These are phyloP conservation scores for Phytophthora colocasiae DNA, from an alignment of 352 stramenopile species.

Conservation along the genomic window DNA sequence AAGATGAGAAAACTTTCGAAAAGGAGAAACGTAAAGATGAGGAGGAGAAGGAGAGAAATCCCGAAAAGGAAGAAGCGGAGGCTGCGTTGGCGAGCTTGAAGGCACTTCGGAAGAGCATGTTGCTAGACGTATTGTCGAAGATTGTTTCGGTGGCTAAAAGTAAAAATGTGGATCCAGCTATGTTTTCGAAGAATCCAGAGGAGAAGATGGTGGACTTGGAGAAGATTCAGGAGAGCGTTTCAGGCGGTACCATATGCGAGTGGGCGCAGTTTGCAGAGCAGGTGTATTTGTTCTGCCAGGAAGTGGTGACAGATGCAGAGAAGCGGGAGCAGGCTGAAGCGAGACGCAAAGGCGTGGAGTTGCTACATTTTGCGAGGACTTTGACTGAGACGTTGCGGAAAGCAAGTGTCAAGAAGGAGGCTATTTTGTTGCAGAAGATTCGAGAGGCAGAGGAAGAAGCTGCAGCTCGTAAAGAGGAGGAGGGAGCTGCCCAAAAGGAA, in stretches of 20 bases:
- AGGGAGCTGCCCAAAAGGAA: slow-evolving; percentile 9
- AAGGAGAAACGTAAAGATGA: slow-evolving; percentile 3
- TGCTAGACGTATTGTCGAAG: slow-evolving; percentile 84
- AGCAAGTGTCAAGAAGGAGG: slow-evolving; percentile 74
- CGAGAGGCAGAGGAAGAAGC: slow-evolving; percentile 27
- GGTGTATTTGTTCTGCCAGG: slow-evolving; percentile 78
- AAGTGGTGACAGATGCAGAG: slow-evolving; percentile 72
- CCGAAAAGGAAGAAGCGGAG: slow-evolving; percentile 41
- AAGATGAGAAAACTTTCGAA: slow-evolving; percentile 8
- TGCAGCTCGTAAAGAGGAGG: slow-evolving; percentile 25
- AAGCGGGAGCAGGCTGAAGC: slow-evolving; percentile 55
- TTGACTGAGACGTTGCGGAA: slow-evolving; percentile 78
- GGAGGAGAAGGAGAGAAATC: slow-evolving; percentile 20
- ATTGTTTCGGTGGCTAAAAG: slow-evolving; percentile 81
- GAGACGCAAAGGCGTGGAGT: slow-evolving; percentile 75
- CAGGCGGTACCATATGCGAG: slow-evolving; percentile 50
- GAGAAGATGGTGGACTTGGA: slow-evolving; percentile 56
- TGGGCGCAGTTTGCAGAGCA: slow-evolving; percentile 78
- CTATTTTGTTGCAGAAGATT: slow-evolving; percentile 56
- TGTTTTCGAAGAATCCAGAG: slow-evolving; percentile 45
- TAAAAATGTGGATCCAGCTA: slow-evolving; percentile 68
- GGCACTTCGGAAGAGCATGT: slow-evolving; percentile 66
- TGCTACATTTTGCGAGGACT: slow-evolving; percentile 78
- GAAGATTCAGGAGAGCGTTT: slow-evolving; percentile 54
- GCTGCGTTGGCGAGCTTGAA: slow-evolving; percentile 56